phyloP scores from a whole-genome alignment of 805 yeast genomes.

The Yarrowia bubula region DNA sequence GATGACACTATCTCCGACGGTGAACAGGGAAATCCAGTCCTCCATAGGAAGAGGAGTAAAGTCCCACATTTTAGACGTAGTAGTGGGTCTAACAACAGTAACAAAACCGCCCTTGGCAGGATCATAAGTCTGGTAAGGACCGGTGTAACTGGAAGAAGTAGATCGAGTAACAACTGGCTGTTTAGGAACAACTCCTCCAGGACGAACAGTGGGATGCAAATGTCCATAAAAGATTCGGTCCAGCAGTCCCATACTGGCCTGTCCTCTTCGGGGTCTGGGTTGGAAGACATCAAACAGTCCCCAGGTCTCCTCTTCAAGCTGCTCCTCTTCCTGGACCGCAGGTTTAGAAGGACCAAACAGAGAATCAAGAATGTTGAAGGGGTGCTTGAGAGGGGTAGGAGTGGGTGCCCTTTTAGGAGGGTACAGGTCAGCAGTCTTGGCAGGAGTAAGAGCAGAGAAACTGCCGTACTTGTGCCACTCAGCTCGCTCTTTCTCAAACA shows the following conservation, averaged over 20 bases:
- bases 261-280: slow-evolving; percentile 5
- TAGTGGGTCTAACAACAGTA: neutral
- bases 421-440: neutral
- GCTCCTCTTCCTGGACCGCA: neutral
- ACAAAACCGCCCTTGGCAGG: neutral
- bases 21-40: slow-evolving; percentile 6
- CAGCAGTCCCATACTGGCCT: neutral
- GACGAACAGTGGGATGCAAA: neutral
- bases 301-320: neutral
- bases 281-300: slow-evolving; percentile 10
- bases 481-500: neutral
- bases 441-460: neutral
- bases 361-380: neutral
- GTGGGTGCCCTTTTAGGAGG: neutral
- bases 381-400: slow-evolving; percentile 1
- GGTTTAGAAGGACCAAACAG: neutral
- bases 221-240: neutral
- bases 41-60: slow-evolving; percentile 18
- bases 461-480: neutral
- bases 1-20: neutral
- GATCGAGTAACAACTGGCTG: too few species aligned
- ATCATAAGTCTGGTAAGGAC: neutral
- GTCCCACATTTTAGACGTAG: neutral
- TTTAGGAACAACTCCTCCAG: neutral
- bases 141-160: neutral